Conservation (phyloP, 139 green algal genomes). For the Spirogloea muscicola region DNA sequence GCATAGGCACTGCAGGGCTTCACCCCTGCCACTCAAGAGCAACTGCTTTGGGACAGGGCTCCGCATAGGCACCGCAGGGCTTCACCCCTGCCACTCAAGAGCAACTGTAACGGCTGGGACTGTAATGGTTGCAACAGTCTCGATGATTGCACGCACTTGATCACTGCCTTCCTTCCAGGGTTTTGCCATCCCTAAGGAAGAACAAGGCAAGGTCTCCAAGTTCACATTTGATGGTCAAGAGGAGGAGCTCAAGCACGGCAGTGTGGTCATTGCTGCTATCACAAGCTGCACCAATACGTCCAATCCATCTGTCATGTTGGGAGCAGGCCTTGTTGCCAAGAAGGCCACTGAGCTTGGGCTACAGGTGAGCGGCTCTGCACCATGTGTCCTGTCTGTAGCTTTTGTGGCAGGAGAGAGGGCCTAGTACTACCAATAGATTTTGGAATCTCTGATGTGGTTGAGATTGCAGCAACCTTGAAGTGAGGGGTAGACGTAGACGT, state of each 20-base stretch:
- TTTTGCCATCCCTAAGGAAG: constrained; percentile 32
- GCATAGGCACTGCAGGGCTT: too few relatives aligned
- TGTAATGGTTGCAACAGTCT: too few relatives aligned
- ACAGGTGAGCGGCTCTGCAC: neutral
- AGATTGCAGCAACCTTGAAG: neutral
- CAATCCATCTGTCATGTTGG: constrained; percentile 47
- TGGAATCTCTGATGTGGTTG: neutral
- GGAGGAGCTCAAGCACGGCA: constrained; percentile 20
- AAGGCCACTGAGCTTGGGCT: constrained; percentile 42
- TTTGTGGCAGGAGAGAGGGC: neutral
- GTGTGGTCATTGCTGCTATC: constrained; percentile 44
- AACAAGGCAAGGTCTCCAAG: constrained; percentile 34
- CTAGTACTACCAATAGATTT: neutral
- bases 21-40: too few relatives aligned
- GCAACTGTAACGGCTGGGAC: too few relatives aligned
- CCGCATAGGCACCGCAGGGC: too few relatives aligned
- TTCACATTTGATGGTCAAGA: constrained; percentile 17
- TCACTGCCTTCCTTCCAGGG: constrained; percentile 32
- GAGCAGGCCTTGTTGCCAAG: constrained; percentile 45
- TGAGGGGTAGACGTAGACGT: neutral
- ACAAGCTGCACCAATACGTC: constrained; percentile 51
- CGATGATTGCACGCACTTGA: too few relatives aligned
- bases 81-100: too few relatives aligned
- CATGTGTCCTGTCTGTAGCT: neutral
- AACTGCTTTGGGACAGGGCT: too few relatives aligned